Base-by-base conservation (phyloP, 306 rosid genomes). In the Casuarina equisetifolia region DNA sequence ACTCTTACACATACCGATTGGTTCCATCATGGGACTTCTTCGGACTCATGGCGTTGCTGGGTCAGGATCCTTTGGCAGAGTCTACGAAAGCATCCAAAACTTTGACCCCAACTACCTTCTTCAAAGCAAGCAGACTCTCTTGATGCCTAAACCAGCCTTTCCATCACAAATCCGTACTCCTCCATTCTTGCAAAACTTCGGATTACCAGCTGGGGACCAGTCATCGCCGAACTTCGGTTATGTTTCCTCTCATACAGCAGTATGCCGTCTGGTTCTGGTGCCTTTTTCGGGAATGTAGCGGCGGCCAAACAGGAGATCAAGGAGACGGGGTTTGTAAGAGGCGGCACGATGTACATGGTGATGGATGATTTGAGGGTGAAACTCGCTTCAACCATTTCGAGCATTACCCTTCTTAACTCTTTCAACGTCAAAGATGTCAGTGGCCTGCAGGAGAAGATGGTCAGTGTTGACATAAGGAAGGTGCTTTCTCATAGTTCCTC, bases 1-100 rank as follows among this genome's bases (percentile, higher is more conserved):
- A 38, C 8, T 1, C 43, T 2, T 36, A 13, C 45, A 36, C 19
- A 4, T 36, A 36, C 69, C 69, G 35, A 1, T 62, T 13, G 45
- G 69, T 35, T 62, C 69, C n/a, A 62, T 36, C 17, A 62, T 36
- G 2, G 45, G 45, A 62, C 69, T 62, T 62, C 69, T 62, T 62
- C 6, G 6, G 4, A 6, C 12, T 35, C 9, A 36, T 62, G 69
- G 15, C 43, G 0, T 62, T 9, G 45, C 6, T 36, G 4, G 45
- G 69, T 62, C 43, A 62, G 69, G 69, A 44, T 62, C 45, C 7
- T 38, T 13, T 43, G 16, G 45, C 4, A 62, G 45, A 36, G 69
- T 62, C 45, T 13, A 62, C 5, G 19, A 62, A 4, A 62, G 69
- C 38, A 13, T 62, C 42, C 17, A 62, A 62, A 62, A 62, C 66